These are phyloP conservation scores for Chenopodium formosanum DNA, from an alignment of 148 eudicot species.

Conservation along the genomic window DNA sequence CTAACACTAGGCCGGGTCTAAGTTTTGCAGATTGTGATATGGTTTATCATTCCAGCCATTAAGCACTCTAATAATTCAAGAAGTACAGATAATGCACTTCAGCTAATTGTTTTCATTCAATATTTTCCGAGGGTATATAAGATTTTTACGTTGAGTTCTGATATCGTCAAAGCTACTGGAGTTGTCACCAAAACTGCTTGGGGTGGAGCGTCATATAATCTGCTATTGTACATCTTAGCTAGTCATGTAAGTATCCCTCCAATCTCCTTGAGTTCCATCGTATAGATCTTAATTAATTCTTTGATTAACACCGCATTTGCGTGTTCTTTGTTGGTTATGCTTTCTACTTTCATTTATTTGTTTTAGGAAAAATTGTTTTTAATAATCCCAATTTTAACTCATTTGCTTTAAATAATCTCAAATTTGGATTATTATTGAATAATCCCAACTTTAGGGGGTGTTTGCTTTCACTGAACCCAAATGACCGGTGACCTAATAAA, in stretches of 20 bases:
- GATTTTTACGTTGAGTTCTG: conserved; percentile 54
- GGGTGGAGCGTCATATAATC: conserved; percentile 77
- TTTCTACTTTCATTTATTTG: too few relatives aligned
- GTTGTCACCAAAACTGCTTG: conserved; percentile 73
- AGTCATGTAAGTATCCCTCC: conserved; percentile 52
- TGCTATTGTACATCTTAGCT: conserved; percentile 64
- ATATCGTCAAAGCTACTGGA: conserved; percentile 62
- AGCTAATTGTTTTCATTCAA: conserved; percentile 56
- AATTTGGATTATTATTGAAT: too few relatives aligned
- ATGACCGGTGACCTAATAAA: too few relatives aligned
- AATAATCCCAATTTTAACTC: too few relatives aligned
- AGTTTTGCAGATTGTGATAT: conserved; percentile 6
- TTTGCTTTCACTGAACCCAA: too few relatives aligned
- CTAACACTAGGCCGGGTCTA: too few relatives aligned
- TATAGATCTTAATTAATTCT: too few relatives aligned
- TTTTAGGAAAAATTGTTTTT: too few relatives aligned
- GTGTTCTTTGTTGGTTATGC: too few relatives aligned
- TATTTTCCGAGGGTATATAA: conserved; percentile 58
- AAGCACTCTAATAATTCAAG: conserved; percentile 47
- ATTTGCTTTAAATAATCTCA: too few relatives aligned
- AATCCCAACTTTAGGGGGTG: too few relatives aligned
- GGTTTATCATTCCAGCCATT: conserved; percentile 66
- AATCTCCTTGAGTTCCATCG: neutral
- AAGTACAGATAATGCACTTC: conserved; percentile 56
- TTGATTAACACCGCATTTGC: too few relatives aligned